Conservation (phyloP, 2,329 filamentous ascomycete genomes). For the Curvularia verruculosa region DNA sequence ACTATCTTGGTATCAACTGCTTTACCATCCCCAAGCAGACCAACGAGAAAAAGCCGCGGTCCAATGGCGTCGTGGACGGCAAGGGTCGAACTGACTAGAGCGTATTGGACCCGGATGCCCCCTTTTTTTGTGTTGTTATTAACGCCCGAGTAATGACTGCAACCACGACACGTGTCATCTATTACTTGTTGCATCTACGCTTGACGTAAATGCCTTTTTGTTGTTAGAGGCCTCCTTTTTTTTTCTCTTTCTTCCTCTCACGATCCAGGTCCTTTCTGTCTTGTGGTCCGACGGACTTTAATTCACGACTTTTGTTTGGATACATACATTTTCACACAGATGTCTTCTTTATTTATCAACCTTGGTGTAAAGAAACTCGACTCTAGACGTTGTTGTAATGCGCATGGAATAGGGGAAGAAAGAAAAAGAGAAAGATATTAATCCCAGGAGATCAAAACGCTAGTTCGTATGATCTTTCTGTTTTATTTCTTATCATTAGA, state of each 20-base stretch:
- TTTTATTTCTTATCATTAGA: neutral
- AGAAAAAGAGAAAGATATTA: too few relatives aligned
- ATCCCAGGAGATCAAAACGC: too few relatives aligned
- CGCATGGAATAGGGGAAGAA: neutral
- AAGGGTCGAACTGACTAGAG: slow-evolving; percentile 45
- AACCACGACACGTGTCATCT: slow-evolving; percentile 1
- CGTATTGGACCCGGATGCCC: too few relatives aligned
- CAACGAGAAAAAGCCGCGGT: slow-evolving; percentile 33
- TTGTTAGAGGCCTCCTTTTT: neutral
- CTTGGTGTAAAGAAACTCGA: neutral
- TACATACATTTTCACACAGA: neutral
- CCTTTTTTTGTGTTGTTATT: neutral
- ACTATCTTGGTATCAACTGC: slow-evolving; percentile 91
- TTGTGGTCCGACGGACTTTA: neutral
- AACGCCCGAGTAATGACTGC: neutral
- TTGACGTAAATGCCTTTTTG: neutral
- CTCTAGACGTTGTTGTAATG: neutral
- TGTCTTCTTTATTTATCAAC: neutral
- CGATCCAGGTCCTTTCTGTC: neutral
- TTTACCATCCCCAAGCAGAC: slow-evolving; percentile 70
- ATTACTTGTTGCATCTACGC: neutral
- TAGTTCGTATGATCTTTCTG: neutral
- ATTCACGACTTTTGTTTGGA: neutral
- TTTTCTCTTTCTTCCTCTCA: too few relatives aligned
- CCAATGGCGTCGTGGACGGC: slow-evolving; percentile 40